These are phyloP conservation scores for Orbilia brochopaga DNA, from an alignment of 2,329 filamentous ascomycete species.

Conservation along the genomic window DNA sequence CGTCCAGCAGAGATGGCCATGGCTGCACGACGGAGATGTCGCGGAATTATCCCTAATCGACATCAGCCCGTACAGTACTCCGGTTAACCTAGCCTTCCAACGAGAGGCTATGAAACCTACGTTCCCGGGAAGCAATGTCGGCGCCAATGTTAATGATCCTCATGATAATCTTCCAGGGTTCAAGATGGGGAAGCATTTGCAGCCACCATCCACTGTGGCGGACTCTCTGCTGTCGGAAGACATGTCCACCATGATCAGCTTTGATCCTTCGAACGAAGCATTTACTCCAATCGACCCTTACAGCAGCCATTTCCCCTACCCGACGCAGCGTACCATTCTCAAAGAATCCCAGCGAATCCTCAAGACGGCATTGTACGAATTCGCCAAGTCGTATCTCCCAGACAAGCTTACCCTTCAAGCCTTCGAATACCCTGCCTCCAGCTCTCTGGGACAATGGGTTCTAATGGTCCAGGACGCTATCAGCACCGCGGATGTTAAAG, in stretches of 20 bases:
- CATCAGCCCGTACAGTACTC: background rate
- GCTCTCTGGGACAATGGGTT: constrained; percentile 30
- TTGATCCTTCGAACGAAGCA: constrained; percentile 8
- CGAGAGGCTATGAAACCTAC: background rate
- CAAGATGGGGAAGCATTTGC: background rate
- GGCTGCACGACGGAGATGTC: constrained; percentile 18
- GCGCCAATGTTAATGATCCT: background rate
- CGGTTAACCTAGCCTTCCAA: background rate
- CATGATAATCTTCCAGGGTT: background rate
- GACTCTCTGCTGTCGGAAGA: constrained; percentile 11
- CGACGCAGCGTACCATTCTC: constrained; percentile 31
- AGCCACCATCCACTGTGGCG: background rate
- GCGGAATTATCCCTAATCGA: constrained; percentile 1
- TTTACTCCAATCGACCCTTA: constrained; percentile 17
- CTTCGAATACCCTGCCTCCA: constrained; percentile 26
- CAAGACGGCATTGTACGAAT: constrained; percentile 32
- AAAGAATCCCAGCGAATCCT: constrained; percentile 30
- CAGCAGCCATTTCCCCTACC: constrained; percentile 30
- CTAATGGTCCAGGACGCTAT: constrained; percentile 33
- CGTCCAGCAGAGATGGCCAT: constrained; percentile 25
- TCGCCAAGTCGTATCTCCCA: constrained; percentile 23
- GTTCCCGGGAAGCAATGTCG: background rate
- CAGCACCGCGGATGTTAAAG: background rate
- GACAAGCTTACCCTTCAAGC: constrained; percentile 17
- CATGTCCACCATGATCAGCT: constrained; percentile 17